These are phyloP conservation scores for Tephrocybe sp. DNA, from an alignment of 768 basidiomycete species.

Conservation along the genomic window DNA sequence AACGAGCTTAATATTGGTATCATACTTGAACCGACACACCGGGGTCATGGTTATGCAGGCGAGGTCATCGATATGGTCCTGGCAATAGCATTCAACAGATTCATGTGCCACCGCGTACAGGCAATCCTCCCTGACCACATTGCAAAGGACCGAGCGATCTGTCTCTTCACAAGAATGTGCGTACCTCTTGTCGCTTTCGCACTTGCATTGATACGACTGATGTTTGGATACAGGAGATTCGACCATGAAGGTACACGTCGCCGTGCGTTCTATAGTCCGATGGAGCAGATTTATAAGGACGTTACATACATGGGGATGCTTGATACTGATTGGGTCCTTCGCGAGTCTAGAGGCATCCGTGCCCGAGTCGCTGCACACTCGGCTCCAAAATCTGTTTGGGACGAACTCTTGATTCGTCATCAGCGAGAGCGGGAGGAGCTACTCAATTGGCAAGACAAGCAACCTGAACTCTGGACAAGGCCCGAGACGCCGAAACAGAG, in stretches of 20 bases:
- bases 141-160: slow-evolving; percentile 40
- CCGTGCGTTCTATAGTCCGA: slow-evolving; percentile 47
- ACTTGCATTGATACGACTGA: neutral
- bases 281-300: slow-evolving; percentile 53
- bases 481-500: slow-evolving; percentile 11
- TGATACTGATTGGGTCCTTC: slow-evolving; percentile 59
- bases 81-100: slow-evolving; percentile 45
- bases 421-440: slow-evolving; percentile 57
- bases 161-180: slow-evolving; percentile 47
- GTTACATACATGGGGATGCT: slow-evolving; percentile 60
- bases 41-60: slow-evolving; percentile 43
- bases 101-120: slow-evolving; percentile 51
- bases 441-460: slow-evolving; percentile 46
- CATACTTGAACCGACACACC: slow-evolving; percentile 37
- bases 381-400: slow-evolving; percentile 52
- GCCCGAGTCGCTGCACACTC: slow-evolving; percentile 18
- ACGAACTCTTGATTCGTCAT: slow-evolving; percentile 60
- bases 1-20: slow-evolving; percentile 60
- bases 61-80: slow-evolving; percentile 47
- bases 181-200: slow-evolving; percentile 6
- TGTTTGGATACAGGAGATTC: slow-evolving; percentile 48
- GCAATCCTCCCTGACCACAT: slow-evolving; percentile 48
- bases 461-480: neutral
- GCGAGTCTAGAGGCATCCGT: neutral
- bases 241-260: slow-evolving; percentile 63